Evolutionary conservation across 163 green algal genomes (phyloP).

Genomic region (Chlorella variabilis): DNA sequence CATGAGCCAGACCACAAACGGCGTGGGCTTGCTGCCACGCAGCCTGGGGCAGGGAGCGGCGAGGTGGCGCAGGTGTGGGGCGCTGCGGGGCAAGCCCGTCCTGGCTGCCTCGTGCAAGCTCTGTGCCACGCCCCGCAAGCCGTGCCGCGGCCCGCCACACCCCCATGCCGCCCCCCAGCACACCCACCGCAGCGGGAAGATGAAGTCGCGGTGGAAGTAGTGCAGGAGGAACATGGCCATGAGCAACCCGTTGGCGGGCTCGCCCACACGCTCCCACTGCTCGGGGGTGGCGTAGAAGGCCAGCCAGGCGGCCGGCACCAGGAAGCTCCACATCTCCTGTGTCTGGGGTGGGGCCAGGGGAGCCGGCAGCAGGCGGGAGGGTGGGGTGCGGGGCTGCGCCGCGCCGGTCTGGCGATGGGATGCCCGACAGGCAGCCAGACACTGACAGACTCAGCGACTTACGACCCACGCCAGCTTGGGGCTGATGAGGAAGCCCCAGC

Average conservation of each 20-base stretch:
- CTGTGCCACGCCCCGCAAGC: too few species aligned
- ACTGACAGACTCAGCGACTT: neutral
- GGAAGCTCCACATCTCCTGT: conserved; percentile 52
- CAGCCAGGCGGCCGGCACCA: conserved; percentile 41
- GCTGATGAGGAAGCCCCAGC: conserved; percentile 48
- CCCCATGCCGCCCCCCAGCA: too few species aligned
- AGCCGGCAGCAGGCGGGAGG: neutral
- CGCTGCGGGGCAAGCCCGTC: too few species aligned
- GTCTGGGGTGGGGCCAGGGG: conserved; percentile 23
- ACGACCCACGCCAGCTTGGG: conserved; percentile 48
- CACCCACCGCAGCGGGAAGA: conserved; percentile 49
- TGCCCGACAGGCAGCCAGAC: too few species aligned
- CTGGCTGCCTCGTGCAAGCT: too few species aligned
- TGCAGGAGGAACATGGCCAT: conserved; percentile 46
- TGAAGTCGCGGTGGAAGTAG: conserved; percentile 54
- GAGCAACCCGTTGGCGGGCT: conserved; percentile 36
- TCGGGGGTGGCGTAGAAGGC: conserved; percentile 11
- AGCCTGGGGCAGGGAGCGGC: too few species aligned
- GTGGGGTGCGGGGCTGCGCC: neutral
- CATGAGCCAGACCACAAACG: conserved; percentile 43
- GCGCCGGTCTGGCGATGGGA: too few species aligned
- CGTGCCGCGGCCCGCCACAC: too few species aligned
- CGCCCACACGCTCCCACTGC: conserved; percentile 10
- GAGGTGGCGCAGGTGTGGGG: too few species aligned
- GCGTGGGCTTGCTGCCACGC: conserved; percentile 42